These are phyloP conservation scores for Stemphylium vesicarium DNA, from an alignment of 2,329 filamentous ascomycete species.

Conservation along the genomic window DNA sequence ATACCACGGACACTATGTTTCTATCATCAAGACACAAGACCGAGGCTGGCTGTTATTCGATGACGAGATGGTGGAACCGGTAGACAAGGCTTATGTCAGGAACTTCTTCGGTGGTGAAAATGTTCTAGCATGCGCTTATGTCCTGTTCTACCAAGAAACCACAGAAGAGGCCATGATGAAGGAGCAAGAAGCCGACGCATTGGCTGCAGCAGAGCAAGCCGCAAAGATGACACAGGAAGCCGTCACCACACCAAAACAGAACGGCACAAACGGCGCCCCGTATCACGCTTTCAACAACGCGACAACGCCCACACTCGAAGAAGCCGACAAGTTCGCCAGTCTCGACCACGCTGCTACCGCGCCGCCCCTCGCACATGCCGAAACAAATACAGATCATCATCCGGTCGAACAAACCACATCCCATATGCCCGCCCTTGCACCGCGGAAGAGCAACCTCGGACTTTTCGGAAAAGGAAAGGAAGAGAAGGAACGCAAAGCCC, in stretches of 20 bases:
- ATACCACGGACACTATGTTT: slow-evolving; percentile 97
- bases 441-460: slow-evolving; percentile 41
- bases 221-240: slow-evolving; percentile 62
- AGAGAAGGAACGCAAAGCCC: slow-evolving; percentile 65
- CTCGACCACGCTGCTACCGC: slow-evolving; percentile 73
- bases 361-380: slow-evolving; percentile 51
- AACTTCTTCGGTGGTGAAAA: slow-evolving; percentile 93
- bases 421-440: slow-evolving; percentile 43
- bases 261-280: slow-evolving; percentile 45
- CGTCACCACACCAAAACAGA: slow-evolving; percentile 59
- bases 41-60: slow-evolving; percentile 96
- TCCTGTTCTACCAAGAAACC: slow-evolving; percentile 96
- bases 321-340: slow-evolving; percentile 59
- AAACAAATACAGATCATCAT: slow-evolving; percentile 36
- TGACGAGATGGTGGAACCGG: slow-evolving; percentile 97
- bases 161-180: slow-evolving; percentile 70
- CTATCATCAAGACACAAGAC: slow-evolving; percentile 96
- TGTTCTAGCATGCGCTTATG: slow-evolving; percentile 91
- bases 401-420: slow-evolving; percentile 44
- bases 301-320: slow-evolving; percentile 51
- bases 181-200: slow-evolving; percentile 83
- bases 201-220: slow-evolving; percentile 48
- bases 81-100: slow-evolving; percentile 92
- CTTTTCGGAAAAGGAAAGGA: slow-evolving; percentile 68
- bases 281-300: slow-evolving; percentile 45